Evolutionary conservation across 106 monocot species (phyloP).

Genomic region (Alisma plantagoaquatica): DNA sequence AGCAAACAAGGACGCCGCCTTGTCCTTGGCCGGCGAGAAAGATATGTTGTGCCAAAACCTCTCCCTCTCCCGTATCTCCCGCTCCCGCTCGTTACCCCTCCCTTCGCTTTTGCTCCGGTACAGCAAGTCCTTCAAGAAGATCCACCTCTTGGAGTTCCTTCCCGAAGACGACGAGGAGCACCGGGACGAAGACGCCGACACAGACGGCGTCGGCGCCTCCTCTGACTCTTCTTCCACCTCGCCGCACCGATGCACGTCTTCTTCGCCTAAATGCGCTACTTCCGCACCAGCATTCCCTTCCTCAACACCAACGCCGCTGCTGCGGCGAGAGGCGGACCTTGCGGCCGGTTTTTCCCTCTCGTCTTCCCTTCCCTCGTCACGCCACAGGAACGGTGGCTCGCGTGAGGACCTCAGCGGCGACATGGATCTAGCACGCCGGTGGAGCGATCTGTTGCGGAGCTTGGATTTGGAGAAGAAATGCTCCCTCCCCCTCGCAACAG

Average conservation of each 20-base stretch:
- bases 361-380: constrained; percentile 20
- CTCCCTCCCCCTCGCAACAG: too few species aligned
- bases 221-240: too few species aligned
- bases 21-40: constrained; percentile 14
- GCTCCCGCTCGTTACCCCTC: constrained; percentile 18
- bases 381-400: constrained; percentile 35
- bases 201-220: constrained; percentile 16
- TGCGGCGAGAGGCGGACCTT: too few species aligned
- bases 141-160: constrained; percentile 69
- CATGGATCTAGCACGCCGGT: constrained; percentile 69
- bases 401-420: constrained; percentile 49
- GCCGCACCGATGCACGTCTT: too few species aligned
- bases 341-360: background rate
- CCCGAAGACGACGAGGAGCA: constrained; percentile 52
- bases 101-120: constrained; percentile 95
- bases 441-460: constrained; percentile 53
- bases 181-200: constrained; percentile 29
- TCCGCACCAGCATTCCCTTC: too few species aligned
- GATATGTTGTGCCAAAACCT: constrained; percentile 51
- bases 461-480: too few species aligned
- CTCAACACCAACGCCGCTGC: too few species aligned
- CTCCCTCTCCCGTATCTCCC: too few species aligned
- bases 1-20: too few species aligned
- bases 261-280: too few species aligned
- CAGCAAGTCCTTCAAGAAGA: constrained; percentile 73